phyloP scores from a whole-genome alignment of 768 basidiomycete genomes.

The Amanita phalloides region DNA sequence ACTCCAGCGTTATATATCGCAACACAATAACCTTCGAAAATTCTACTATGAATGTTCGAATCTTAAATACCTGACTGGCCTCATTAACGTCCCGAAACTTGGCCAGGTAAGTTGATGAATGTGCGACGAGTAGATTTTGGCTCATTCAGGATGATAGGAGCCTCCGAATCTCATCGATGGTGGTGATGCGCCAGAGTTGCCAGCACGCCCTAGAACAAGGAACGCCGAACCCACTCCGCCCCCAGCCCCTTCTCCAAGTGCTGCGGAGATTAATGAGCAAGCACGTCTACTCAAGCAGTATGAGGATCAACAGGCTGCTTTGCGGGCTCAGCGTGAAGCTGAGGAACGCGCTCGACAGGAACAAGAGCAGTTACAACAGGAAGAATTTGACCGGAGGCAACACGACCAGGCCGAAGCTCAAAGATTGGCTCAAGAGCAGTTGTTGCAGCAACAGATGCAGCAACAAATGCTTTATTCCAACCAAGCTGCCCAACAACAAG shows the following conservation, averaged over 20 bases:
- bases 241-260: slow-evolving; percentile 57
- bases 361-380: slow-evolving; percentile 66
- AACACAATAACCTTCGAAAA: slow-evolving; percentile 89
- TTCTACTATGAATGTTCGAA: slow-evolving; percentile 99
- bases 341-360: slow-evolving; percentile 79
- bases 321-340: slow-evolving; percentile 70
- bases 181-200: slow-evolving; percentile 72
- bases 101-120: slow-evolving; percentile 56
- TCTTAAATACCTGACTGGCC: slow-evolving; percentile 91
- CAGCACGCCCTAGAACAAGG: slow-evolving; percentile 66
- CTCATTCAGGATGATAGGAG: slow-evolving; percentile 41
- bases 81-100: slow-evolving; percentile 97
- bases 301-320: slow-evolving; percentile 86
- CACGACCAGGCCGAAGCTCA: slow-evolving; percentile 81
- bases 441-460: slow-evolving; percentile 79
- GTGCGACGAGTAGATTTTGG: background rate
- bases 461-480: slow-evolving; percentile 76
- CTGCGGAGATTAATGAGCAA: slow-evolving; percentile 76
- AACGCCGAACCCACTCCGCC: slow-evolving; percentile 50
- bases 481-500: slow-evolving; percentile 59
- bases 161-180: slow-evolving; percentile 89
- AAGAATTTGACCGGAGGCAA: slow-evolving; percentile 87
- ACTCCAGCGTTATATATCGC: slow-evolving; percentile 76
- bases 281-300: slow-evolving; percentile 92
- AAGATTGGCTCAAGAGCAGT: slow-evolving; percentile 79